Conservation (phyloP, 805 yeast genomes). For the Myxozyma neotropica region DNA sequence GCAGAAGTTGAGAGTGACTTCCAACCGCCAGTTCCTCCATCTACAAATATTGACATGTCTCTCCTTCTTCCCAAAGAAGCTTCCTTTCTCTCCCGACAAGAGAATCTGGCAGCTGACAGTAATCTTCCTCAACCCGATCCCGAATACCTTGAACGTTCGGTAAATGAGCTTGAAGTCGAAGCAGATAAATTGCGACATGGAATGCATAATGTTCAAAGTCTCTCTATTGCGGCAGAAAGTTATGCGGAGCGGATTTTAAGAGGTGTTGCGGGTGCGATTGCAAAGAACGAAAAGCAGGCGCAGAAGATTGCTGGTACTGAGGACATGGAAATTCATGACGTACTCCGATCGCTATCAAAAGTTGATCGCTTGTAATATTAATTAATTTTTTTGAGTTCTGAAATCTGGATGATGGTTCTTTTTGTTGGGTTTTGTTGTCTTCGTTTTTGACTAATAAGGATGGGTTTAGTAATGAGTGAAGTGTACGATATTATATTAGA, state of each 20-base stretch:
- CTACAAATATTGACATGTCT: conserved; percentile 29
- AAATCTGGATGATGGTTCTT: too few relatives aligned
- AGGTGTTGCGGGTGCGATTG: conserved; percentile 8
- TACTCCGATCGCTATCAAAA: conserved; percentile 25
- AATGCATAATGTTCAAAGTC: conserved; percentile 33
- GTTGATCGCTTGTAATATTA: conserved; percentile 25
- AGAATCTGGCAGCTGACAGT: conserved; percentile 36
- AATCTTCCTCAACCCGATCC: too few relatives aligned
- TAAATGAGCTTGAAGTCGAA: conserved; percentile 29
- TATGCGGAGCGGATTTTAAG: conserved; percentile 27
- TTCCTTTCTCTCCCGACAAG: conserved; percentile 46
- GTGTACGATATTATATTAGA: too few relatives aligned
- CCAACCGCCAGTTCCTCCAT: conserved; percentile 27
- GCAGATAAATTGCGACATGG: conserved; percentile 34
- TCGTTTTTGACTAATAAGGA: too few relatives aligned
- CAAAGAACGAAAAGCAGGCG: conserved; percentile 2
- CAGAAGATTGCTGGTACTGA: conserved; percentile 27
- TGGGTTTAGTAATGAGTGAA: too few relatives aligned
- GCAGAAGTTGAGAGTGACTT: conserved; percentile 14
- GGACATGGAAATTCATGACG: conserved; percentile 25
- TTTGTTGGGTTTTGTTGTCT: too few relatives aligned
- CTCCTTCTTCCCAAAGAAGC: conserved; percentile 29
- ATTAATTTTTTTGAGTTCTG: background rate
- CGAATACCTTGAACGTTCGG: conserved; percentile 35
- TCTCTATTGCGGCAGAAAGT: conserved; percentile 32